Evolutionary conservation across 2,329 filamentous ascomycete species (phyloP).

Genomic region (Sarocladium oryzae): DNA sequence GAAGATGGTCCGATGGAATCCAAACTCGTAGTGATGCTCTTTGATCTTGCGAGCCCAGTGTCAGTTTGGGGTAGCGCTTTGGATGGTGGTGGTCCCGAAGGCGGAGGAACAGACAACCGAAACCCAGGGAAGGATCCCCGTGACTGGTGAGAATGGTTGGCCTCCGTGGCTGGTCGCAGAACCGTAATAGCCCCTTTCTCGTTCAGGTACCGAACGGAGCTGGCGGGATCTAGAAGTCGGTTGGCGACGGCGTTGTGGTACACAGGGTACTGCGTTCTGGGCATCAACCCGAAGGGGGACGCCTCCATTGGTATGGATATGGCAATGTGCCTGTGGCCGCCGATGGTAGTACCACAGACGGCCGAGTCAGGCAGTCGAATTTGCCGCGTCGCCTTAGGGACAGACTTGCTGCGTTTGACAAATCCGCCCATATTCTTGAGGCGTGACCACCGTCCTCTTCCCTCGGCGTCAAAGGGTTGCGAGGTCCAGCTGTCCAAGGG

Average conservation of each 20-base stretch:
- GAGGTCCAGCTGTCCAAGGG: constrained; percentile 46
- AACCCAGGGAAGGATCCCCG: constrained; percentile 9
- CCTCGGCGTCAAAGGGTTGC: constrained; percentile 26
- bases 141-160: constrained; percentile 15
- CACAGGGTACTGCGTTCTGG: constrained; percentile 28
- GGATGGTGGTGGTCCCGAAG: not conserved
- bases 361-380: constrained; percentile 48
- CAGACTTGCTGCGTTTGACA: constrained; percentile 28
- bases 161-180: constrained; percentile 24
- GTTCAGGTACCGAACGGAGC: constrained; percentile 22
- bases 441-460: constrained; percentile 30
- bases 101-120: constrained; percentile 4
- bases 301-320: constrained; percentile 53
- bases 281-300: constrained; percentile 31
- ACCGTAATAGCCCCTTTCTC: constrained; percentile 32
- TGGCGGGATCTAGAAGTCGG: constrained; percentile 14
- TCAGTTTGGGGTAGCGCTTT: not conserved
- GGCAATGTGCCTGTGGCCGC: constrained; percentile 51
- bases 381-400: constrained; percentile 20
- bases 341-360: constrained; percentile 45
- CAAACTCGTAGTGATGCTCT: not conserved
- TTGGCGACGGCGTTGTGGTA: constrained; percentile 12
- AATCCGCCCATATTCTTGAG: constrained; percentile 31
- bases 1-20: not conserved
- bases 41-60: not conserved